Evolutionary conservation across 805 yeast genomes (phyloP), one percentile per base, ranked within the genome.

Genomic region (Schizosaccharomyces octosporus): DNA sequence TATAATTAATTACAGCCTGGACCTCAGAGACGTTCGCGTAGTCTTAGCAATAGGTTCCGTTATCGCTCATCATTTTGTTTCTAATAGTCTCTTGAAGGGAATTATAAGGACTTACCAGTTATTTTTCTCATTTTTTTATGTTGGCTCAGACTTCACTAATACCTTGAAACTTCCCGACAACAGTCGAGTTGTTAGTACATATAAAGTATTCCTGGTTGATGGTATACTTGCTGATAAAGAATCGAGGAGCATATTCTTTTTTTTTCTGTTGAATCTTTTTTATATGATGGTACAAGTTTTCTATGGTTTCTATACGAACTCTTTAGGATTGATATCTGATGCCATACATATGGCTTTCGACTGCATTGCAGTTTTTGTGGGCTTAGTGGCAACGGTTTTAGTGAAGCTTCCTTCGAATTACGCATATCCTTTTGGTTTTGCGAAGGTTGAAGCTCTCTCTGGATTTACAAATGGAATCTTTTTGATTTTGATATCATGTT

Each of bases 281-380:
- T 93, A 93, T 72, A 93, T 93, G 99, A 81, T 93, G 67, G 82
- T 93, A 51, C 99, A 93, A 73, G 76, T 93, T 65, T 73, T 93
- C 9, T 93, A 93, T 70, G 89, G 97, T 0, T 84, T 93, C 72
- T 78, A 95, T 64, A 88, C 97, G 1, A 89, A 86, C 68, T 90
- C 97, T 0, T 74, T 93, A 58, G 97, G 98, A 11, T 75, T 93
- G 29, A 71, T 93, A 61, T 87, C 96, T 21, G 99, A 93, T 69
- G 87, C 96, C 1, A 76, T 93, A 61, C 99, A 93, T 71, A 93
- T 93, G 99, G 85, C 95, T 2, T 75, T 93, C 62, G 99, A 93
- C 71, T 93, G 98, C 70, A 78, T 87, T 0, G 94, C 97, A 0
- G 74, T 93, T 62, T 81, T 93, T 2, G 78, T 93, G 39, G 99